phyloP scores from a whole-genome alignment of 2,329 filamentous ascomycete species.

The Pseudogymnoascus sp. region DNA sequence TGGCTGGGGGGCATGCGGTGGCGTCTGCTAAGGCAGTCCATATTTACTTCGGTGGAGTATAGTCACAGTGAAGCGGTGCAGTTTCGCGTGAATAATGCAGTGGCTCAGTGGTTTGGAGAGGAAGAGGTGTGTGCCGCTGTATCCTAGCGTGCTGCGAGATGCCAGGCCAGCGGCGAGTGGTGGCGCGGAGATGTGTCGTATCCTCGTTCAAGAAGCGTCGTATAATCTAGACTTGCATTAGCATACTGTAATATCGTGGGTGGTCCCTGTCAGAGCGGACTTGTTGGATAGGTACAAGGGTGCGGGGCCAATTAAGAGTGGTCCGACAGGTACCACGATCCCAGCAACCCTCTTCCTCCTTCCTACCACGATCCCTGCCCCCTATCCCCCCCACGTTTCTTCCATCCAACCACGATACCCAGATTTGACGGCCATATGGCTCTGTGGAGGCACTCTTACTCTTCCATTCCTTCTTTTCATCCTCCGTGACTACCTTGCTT shows the following conservation, averaged over 20 bases:
- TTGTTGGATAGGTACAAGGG: neutral
- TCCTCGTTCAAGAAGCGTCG: neutral
- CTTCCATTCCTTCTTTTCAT: slow-evolving; percentile 2
- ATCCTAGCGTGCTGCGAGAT: slow-evolving; percentile 1
- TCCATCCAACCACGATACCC: neutral
- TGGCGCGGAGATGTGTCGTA: neutral
- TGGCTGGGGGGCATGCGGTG: neutral
- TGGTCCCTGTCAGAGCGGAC: neutral
- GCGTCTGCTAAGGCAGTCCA: neutral
- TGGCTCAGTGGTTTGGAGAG: neutral
- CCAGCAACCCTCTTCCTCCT: neutral
- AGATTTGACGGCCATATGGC: neutral
- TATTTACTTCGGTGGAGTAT: neutral
- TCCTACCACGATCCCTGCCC: neutral
- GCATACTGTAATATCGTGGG: slow-evolving; percentile 7
- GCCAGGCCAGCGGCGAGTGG: neutral
- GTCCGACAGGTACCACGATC: neutral
- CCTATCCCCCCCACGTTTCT: neutral
- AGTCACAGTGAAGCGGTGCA: neutral
- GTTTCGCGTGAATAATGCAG: slow-evolving; percentile 1
- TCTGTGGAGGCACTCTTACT: neutral
- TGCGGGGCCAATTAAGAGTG: slow-evolving; percentile 3
- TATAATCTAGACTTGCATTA: slow-evolving; percentile 6
- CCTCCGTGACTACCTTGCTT: neutral
- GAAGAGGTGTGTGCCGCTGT: neutral